Conservation (phyloP, 805 yeast genomes). For the Ascoidea rubescens region DNA sequence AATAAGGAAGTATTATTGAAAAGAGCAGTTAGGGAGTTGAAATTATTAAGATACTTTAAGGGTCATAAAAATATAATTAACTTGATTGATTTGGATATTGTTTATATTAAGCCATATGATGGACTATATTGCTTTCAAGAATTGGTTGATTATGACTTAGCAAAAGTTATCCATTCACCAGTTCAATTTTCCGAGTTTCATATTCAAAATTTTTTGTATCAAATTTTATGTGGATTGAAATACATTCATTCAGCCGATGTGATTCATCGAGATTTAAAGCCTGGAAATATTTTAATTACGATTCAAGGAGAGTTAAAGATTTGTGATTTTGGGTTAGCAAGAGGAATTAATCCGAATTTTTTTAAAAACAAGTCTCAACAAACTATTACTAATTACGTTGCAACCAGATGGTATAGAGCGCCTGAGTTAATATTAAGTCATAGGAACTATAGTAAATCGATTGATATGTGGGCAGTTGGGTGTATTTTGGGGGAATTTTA, state of each 20-base stretch:
- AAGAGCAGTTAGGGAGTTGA: conserved; percentile 74
- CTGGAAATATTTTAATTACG: conserved; percentile 75
- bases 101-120: conserved; percentile 51
- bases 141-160: conserved; percentile 67
- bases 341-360: conserved; percentile 42
- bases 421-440: conserved; percentile 71
- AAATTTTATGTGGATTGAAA: conserved; percentile 72
- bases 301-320: conserved; percentile 65
- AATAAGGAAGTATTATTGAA: conserved; percentile 51
- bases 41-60: conserved; percentile 65
- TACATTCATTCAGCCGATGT: conserved; percentile 89
- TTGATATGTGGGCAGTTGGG: conserved; percentile 92
- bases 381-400: conserved; percentile 69
- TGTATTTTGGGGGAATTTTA: conserved; percentile 81
- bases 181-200: conserved; percentile 78
- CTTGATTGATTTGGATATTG: conserved; percentile 61
- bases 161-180: conserved; percentile 63
- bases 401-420: conserved; percentile 92
- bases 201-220: conserved; percentile 62
- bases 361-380: conserved; percentile 5
- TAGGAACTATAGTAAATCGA: conserved; percentile 44
- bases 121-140: conserved; percentile 89
- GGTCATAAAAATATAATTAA: conserved; percentile 79
- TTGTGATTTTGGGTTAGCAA: conserved; percentile 88
- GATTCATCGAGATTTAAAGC: conserved; percentile 84